Base-by-base conservation (phyloP, 805 yeast species). In the Lachancea fermentati region DNA sequence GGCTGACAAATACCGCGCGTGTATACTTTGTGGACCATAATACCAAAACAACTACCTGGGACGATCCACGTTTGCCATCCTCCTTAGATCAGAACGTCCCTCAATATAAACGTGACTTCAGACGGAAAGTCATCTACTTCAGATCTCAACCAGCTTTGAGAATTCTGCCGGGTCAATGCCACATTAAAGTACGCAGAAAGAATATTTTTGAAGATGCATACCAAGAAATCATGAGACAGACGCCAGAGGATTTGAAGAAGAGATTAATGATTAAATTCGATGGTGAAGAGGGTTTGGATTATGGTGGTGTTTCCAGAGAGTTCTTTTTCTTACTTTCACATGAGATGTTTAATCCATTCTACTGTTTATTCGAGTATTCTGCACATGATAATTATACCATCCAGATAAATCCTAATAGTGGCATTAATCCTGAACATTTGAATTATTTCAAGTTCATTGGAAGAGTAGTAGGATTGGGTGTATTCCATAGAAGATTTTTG, bases 11-110 rank as follows among this genome's bases (percentile, higher is more conserved):
- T 65, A 93, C 98, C 1, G 97, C 98, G 7, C 79, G 99, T 63
- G 98, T 93, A 16, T 93, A 93, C 65, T 93, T 93, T 64, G 99
- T 93, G 50, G 99, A 93, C 65, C 99, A 93, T 71, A 93, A 93
- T 67, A 93, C 99, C 24, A 93, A 93, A 69, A 93, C 99, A 0
- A 93, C 99, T 0, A 93, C 99, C 1, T 93, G 99, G 99, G 99
- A 93, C 66, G 99, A 93, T 62, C 99, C 99, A 48, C 81, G 99
- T 60, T 74, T 93, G 61, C 99, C 99, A 38, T 87, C 97, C 4
- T 85, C 96, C 6, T 71, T 93, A 54, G 99, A 93, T 65, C 97
- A 93, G 68, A 91, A 91, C 54, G 99, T 93, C 54, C 99, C 99
- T 16, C 97, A 93, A 68, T 93, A 93, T 66, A 93, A 93, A 75